Conservation (phyloP, 2,329 filamentous ascomycete genomes). For the Phialocephala subalpina region DNA sequence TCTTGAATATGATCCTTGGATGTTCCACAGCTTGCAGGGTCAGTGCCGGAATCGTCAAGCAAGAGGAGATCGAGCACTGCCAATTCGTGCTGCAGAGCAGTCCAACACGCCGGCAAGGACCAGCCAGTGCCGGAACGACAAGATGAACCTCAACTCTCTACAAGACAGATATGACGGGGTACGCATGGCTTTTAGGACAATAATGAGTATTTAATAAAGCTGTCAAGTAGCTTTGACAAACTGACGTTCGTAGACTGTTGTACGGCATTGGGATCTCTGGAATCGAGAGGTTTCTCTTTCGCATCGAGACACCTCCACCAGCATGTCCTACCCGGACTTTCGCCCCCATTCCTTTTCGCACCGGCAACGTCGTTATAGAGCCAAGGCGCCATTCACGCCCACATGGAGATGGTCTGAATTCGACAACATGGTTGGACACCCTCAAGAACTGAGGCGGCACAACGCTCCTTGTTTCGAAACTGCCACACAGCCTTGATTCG, state of each 20-base stretch:
- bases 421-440: slow-evolving; percentile 1
- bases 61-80: not conserved
- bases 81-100: not conserved
- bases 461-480: slow-evolving; percentile 4
- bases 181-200: not conserved
- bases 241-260: not conserved
- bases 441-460: not conserved
- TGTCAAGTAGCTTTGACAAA: not conserved
- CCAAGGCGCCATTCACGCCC: not conserved
- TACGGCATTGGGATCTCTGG: not conserved
- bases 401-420: not conserved
- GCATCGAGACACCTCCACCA: not conserved
- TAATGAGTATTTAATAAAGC: not conserved
- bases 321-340: not conserved
- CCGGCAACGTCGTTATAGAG: not conserved
- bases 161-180: not conserved
- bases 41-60: not conserved
- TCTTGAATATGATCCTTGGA: not conserved
- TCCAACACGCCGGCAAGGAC: not conserved
- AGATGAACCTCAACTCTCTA: not conserved
- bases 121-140: not conserved
- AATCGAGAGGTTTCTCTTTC: not conserved
- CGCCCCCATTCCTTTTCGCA: not conserved
- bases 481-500: slow-evolving; percentile 1
- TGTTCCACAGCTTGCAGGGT: not conserved